These are phyloP conservation scores for Tephrocybe sp. DNA, from an alignment of 768 basidiomycete genomes.

Conservation along the genomic window DNA sequence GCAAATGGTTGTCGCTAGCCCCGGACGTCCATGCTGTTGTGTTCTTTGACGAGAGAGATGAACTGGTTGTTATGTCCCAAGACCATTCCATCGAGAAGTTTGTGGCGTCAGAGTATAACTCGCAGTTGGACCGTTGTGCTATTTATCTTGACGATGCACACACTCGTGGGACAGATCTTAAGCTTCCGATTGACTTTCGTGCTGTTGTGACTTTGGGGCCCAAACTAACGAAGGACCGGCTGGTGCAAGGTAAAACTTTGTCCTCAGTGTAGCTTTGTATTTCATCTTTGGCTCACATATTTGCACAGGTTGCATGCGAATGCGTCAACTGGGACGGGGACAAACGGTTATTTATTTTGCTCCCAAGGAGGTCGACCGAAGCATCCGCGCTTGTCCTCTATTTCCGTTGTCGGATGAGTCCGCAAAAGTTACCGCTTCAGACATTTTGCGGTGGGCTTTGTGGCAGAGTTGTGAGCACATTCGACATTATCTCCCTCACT, in stretches of 20 bases:
- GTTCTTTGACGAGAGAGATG: conserved; percentile 38
- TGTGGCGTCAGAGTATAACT: conserved; percentile 34
- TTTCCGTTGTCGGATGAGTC: conserved; percentile 20
- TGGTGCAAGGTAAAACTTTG: conserved; percentile 45
- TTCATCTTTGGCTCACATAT: conserved; percentile 22
- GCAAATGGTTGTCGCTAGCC: conserved; percentile 33
- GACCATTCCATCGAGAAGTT: conserved; percentile 34
- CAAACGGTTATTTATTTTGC: conserved; percentile 50
- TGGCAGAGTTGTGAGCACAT: conserved; percentile 41
- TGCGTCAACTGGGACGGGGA: conserved; percentile 45
- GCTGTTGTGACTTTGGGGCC: conserved; percentile 50
- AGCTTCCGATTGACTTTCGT: conserved; percentile 38
- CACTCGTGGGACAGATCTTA: conserved; percentile 51
- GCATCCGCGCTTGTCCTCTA: conserved; percentile 34
- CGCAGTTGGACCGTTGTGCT: conserved; percentile 33
- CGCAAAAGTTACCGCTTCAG: conserved; percentile 19
- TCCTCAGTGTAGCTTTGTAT: neutral
- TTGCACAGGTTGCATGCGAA: conserved; percentile 52
- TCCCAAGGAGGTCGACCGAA: conserved; percentile 34
- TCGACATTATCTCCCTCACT: conserved; percentile 33
- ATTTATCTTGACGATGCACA: conserved; percentile 56
- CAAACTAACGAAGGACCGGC: conserved; percentile 48
- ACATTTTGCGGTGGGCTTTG: conserved; percentile 43
- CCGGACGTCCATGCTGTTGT: conserved; percentile 35
- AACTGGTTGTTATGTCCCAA: conserved; percentile 30